Base-by-base conservation (phyloP, 2,329 filamentous ascomycete species). In the Fusarium verticillioides region DNA sequence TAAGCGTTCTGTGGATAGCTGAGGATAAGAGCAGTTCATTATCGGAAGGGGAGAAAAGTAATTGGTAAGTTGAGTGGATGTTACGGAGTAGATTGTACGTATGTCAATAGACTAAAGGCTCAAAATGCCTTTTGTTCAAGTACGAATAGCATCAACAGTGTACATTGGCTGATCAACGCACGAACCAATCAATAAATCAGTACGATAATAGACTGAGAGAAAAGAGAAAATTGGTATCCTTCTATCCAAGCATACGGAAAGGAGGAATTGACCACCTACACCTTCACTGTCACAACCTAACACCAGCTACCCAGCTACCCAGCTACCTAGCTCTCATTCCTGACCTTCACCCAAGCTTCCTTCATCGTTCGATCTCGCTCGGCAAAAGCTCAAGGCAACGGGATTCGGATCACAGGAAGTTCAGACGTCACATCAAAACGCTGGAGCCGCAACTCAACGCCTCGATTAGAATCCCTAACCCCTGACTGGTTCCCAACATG, bases 401-500 rank as follows among this genome's bases (percentile, higher is more conserved):
- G 30, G 30, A 28, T 50, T 56, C 66, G 66, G 70, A 40, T 60
- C 44, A 67, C 64, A 72, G 69, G 70, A 69, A 69, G 34, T 32
- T 34, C 23, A 71, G 58, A 71, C 66, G 66, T 72, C 71, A 73
- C 53, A 6, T 23, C 18, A 58, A 53, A 69, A 13, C 47, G 70
- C 74, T 74, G 63, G 70, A 70, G 67, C 50, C 32, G 43, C 32
- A 43, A 53, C 63, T 72, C 71, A 74, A 74, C 71, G 67, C 63
- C 66, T 49, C 39, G 21, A 53, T 70, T 49, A 46, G 8, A 40
- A 60, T 47, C 50, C 39, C 50, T 60, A 19, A 63, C 60, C 66
- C 70, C 66, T 75, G 66, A 75, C 63, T 75, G 72, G 69, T 58
- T 71, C 75, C 67, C 75, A 77, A 77, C 75, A 76, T 63, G 67